phyloP scores from a whole-genome alignment of 1,284 basidiomycete species.

The Earliella scabrosa region DNA sequence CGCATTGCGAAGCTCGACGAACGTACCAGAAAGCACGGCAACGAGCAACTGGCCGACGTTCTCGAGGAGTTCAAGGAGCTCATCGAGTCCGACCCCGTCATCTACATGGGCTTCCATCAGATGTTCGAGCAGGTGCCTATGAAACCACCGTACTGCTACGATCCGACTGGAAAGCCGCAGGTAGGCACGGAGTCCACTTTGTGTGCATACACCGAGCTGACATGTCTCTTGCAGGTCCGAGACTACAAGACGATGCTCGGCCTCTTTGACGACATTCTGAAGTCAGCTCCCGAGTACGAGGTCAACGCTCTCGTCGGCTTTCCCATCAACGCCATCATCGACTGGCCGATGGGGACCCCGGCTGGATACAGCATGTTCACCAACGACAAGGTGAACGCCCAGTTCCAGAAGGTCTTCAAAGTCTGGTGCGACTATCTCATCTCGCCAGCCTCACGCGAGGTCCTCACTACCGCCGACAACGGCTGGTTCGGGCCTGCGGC shows the following conservation, averaged over 20 bases:
- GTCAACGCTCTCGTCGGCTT: conserved; percentile 42
- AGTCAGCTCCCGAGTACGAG: conserved; percentile 43
- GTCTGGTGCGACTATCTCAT: conserved; percentile 52
- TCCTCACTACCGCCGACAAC: conserved; percentile 39
- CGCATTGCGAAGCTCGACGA: conserved; percentile 15
- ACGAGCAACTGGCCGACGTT: conserved; percentile 27
- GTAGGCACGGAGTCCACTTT: neutral
- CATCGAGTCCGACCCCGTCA: conserved; percentile 40
- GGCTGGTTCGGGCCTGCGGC: conserved; percentile 52
- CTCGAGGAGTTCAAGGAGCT: conserved; percentile 41
- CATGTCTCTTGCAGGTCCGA: conserved; percentile 34
- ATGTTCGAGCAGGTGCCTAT: conserved; percentile 41
- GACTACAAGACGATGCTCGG: conserved; percentile 49
- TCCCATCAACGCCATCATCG: conserved; percentile 33
- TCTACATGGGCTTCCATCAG: conserved; percentile 43
- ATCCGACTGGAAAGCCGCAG: conserved; percentile 13
- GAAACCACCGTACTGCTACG: conserved; percentile 13
- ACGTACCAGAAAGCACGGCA: neutral
- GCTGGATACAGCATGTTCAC: conserved; percentile 50
- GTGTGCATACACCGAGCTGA: neutral
- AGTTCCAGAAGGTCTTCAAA: conserved; percentile 46
- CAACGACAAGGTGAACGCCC: conserved; percentile 45
- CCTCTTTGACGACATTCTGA: conserved; percentile 47
- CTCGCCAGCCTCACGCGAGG: conserved; percentile 44
- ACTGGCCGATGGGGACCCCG: conserved; percentile 52